Percentiles rank a stretch among this genome's conserved stretches.
phyloP scores from a whole-genome alignment of 2,329 filamentous ascomycete genomes.

The Aaosphaeria arxii region DNA sequence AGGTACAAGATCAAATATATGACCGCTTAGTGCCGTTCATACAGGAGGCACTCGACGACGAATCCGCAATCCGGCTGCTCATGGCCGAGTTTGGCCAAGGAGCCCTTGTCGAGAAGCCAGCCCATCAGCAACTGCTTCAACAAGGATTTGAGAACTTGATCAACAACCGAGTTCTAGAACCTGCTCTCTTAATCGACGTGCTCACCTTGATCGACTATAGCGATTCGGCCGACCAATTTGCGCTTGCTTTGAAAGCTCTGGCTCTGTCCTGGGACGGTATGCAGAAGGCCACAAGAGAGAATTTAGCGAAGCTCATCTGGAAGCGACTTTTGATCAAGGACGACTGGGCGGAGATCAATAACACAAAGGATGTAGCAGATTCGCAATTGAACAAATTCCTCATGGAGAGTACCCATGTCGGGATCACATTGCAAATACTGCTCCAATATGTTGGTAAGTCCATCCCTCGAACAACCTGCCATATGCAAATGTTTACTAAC shows the following conservation, averaged over 20 bases:
- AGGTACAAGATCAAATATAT: slow-evolving; percentile 77
- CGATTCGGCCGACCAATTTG: slow-evolving; percentile 59
- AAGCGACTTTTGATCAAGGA: slow-evolving; percentile 80
- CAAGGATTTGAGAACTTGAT: slow-evolving; percentile 68
- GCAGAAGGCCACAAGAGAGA: slow-evolving; percentile 44
- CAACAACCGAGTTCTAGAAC: slow-evolving; percentile 63
- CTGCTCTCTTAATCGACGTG: slow-evolving; percentile 64
- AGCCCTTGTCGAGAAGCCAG: slow-evolving; percentile 57
- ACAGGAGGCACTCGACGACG: slow-evolving; percentile 71
- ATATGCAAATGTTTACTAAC: neutral
- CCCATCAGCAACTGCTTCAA: slow-evolving; percentile 69
- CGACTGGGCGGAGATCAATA: slow-evolving; percentile 78
- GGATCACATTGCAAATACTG: slow-evolving; percentile 63
- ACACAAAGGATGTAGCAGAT: slow-evolving; percentile 73
- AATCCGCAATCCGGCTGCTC: slow-evolving; percentile 73
- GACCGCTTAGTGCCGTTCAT: slow-evolving; percentile 67
- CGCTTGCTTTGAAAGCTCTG: slow-evolving; percentile 63
- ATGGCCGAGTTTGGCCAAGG: slow-evolving; percentile 63
- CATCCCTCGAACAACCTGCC: neutral
- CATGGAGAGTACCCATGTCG: slow-evolving; percentile 58
- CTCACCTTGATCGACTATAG: slow-evolving; percentile 73
- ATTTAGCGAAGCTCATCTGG: slow-evolving; percentile 70
- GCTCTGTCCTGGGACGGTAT: slow-evolving; percentile 53
- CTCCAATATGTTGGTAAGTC: slow-evolving; percentile 59
- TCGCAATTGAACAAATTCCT: slow-evolving; percentile 62